Conservation (phyloP, 2,329 filamentous ascomycete species). For the Fusarium heterosporum region DNA sequence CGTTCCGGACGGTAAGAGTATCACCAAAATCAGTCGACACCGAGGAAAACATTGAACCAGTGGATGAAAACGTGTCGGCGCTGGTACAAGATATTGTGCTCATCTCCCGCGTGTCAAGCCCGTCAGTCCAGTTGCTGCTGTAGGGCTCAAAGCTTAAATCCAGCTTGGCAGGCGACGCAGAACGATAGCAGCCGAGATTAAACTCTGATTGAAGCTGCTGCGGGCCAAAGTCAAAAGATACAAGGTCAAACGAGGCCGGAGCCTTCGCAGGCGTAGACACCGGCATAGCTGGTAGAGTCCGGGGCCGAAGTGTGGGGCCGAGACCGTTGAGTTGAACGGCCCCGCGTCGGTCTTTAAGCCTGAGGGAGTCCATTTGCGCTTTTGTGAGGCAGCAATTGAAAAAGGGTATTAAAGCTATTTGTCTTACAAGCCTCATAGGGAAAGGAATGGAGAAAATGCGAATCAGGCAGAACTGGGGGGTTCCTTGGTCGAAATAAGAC, state of each 20-base stretch:
- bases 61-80: conserved; percentile 47
- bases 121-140: conserved; percentile 15
- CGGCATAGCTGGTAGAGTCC: conserved; percentile 17
- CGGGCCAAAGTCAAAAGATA: neutral
- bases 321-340: conserved; percentile 6
- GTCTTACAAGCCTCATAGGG: neutral
- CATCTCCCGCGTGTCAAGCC: conserved; percentile 24
- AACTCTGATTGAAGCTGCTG: conserved; percentile 13
- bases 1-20: conserved; percentile 29
- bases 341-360: conserved; percentile 19
- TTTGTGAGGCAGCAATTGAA: conserved; percentile 26
- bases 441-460: conserved; percentile 18
- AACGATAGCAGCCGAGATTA: conserved; percentile 22
- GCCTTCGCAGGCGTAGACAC: conserved; percentile 13
- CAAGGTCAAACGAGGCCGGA: neutral
- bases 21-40: conserved; percentile 48
- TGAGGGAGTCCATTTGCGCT: conserved; percentile 22
- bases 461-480: conserved; percentile 11
- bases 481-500: conserved; percentile 15
- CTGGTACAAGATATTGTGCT: conserved; percentile 44
- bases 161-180: conserved; percentile 25
- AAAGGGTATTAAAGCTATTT: neutral
- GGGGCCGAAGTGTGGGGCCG: conserved; percentile 34
- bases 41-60: conserved; percentile 48
- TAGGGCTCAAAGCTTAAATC: conserved; percentile 21